Percentiles rank a stretch among this genome's conserved stretches.
Conservation (phyloP, 1,284 basidiomycete species). For the Porogramme epimiltina region DNA sequence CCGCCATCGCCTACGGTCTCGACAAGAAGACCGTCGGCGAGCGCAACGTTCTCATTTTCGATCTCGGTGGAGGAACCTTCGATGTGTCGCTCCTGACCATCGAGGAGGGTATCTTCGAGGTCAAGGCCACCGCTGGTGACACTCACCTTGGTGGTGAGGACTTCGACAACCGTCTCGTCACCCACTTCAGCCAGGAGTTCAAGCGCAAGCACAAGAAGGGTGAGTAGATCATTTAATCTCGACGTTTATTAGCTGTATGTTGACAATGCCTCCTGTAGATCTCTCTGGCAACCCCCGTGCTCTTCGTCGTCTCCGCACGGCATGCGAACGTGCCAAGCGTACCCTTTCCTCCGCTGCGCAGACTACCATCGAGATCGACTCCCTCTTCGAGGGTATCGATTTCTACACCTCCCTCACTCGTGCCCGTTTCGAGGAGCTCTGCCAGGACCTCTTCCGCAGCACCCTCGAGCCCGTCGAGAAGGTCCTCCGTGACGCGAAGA, state of each 20-base stretch:
- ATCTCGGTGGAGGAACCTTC: constrained; percentile 98
- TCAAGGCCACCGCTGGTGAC: constrained; percentile 99
- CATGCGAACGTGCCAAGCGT: constrained; percentile 98
- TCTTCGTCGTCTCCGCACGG: constrained; percentile 94
- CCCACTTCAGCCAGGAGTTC: constrained; percentile 98
- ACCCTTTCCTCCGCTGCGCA: constrained; percentile 97
- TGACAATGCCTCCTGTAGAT: constrained; percentile 48
- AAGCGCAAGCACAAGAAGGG: constrained; percentile 99
- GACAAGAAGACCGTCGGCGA: constrained; percentile 87
- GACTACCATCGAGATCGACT: constrained; percentile 98
- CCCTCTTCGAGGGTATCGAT: constrained; percentile 96
- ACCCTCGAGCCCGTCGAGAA: constrained; percentile 99
- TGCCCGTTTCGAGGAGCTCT: constrained; percentile 98
- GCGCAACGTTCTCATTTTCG: constrained; percentile 96
- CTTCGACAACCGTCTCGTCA: constrained; percentile 98
- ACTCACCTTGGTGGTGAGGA: constrained; percentile 99
- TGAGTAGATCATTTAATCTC: constrained; percentile 45
- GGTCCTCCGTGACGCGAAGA: constrained; percentile 97
- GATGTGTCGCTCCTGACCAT: constrained; percentile 98
- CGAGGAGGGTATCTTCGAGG: constrained; percentile 98
- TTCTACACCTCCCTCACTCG: constrained; percentile 99
- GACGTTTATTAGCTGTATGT: not conserved
- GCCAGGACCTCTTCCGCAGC: constrained; percentile 95
- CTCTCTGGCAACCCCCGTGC: constrained; percentile 93
- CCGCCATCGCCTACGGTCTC: constrained; percentile 94